These are phyloP conservation scores for Nitzschia sp. DNA, from an alignment of 108 stramenopile genomes.

Conservation along the genomic window DNA sequence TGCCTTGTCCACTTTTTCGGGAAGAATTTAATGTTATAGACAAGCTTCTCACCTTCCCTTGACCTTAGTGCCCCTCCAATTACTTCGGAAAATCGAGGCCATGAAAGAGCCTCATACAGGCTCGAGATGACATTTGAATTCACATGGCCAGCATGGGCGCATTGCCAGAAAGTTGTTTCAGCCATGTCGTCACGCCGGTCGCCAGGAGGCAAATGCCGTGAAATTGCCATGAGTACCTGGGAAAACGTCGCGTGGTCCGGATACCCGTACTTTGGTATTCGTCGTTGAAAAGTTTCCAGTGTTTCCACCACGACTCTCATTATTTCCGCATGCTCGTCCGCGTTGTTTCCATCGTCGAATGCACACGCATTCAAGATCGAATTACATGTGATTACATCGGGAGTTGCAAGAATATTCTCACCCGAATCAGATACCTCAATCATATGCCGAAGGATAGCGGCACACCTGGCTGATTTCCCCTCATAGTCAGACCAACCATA, in stretches of 20 bases:
- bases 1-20: constrained; percentile 31
- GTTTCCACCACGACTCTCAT: constrained; percentile 33
- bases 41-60: constrained; percentile 8
- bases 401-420: constrained; percentile 39
- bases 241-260: constrained; percentile 38
- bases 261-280: constrained; percentile 18
- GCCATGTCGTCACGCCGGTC: constrained; percentile 17
- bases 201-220: constrained; percentile 25
- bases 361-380: constrained; percentile 68
- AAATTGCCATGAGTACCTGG: constrained; percentile 26
- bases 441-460: constrained; percentile 44
- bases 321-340: constrained; percentile 15
- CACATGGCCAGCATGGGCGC: constrained; percentile 25
- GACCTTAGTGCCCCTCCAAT: constrained; percentile 27
- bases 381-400: constrained; percentile 55
- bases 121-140: constrained; percentile 22
- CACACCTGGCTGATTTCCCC: constrained; percentile 18
- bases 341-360: constrained; percentile 3
- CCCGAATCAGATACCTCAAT: constrained; percentile 41
- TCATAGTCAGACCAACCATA: constrained; percentile 41
- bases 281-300: constrained; percentile 27
- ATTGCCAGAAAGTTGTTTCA: constrained; percentile 35
- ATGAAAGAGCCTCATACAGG: constrained; percentile 10
- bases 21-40: constrained; percentile 21
- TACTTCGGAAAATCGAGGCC: constrained; percentile 6